These are phyloP conservation scores for Telfairia occidentalis DNA, from an alignment of 331 rosid species.

Conservation along the genomic window DNA sequence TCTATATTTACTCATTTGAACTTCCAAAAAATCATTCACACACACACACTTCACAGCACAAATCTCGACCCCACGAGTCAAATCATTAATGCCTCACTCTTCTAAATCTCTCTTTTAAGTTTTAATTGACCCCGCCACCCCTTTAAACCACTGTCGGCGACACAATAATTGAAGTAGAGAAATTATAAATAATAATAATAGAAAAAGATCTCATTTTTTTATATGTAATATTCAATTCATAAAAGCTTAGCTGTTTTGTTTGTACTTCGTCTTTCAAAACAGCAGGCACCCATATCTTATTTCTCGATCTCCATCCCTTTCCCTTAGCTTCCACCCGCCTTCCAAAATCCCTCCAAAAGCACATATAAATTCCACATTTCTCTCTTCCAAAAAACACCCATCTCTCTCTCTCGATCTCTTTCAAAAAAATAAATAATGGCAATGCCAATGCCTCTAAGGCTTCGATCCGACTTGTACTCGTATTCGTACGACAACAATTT, in stretches of 20 bases:
- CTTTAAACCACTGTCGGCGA: slow-evolving; percentile 53
- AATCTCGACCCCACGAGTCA: neutral
- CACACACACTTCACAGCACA: neutral
- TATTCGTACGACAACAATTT: slow-evolving; percentile 56
- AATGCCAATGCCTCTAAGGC: slow-evolving; percentile 59
- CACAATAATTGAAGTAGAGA: neutral
- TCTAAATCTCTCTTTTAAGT: neutral
- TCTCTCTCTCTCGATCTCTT: too few relatives aligned
- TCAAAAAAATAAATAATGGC: neutral
- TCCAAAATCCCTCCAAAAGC: slow-evolving; percentile 26
- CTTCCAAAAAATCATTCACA: neutral
- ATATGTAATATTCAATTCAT: slow-evolving; percentile 14
- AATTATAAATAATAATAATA: neutral
- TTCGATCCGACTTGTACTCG: slow-evolving; percentile 62
- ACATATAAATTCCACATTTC: slow-evolving; percentile 25
- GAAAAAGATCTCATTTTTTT: neutral
- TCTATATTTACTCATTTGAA: neutral
- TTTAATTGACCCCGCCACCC: neutral
- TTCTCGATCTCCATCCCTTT: slow-evolving; percentile 13
- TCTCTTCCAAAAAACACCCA: slow-evolving; percentile 7
- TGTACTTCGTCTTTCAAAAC: slow-evolving; percentile 37
- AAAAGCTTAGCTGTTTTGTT: slow-evolving; percentile 47
- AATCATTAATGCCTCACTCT: neutral
- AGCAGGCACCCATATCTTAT: slow-evolving; percentile 33
- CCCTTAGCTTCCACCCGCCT: slow-evolving; percentile 53